Evolutionary conservation across 1,284 basidiomycete species (phyloP), one percentile per base, ranked within the genome.

Genomic region (Rhodotorula sp.): DNA sequence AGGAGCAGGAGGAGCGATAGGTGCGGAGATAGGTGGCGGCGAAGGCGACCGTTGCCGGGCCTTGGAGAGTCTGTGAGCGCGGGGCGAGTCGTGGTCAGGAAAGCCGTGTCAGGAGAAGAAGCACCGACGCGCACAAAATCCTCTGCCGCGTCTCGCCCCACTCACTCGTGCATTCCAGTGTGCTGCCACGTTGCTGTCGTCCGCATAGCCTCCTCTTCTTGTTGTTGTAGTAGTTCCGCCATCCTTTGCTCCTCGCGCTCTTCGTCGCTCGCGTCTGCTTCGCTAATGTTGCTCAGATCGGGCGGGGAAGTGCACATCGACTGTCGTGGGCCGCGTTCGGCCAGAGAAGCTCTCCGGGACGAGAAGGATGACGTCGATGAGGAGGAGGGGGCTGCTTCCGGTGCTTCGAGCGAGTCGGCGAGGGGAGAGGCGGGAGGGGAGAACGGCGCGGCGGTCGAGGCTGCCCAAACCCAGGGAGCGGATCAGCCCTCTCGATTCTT

Each of bases 281-380:
- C 73, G 61, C 46, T 58, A 26, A 75, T 70, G 47, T 70, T 66
- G 65, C 73, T 75, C 66, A 73, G 58, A 18, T 75, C 73, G 4
- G 72, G 72, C 39, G 26, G 39, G 10, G 68, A 56, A 3, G 57
- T 29, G 54, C 54, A 56, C 8, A 72, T 58, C 7, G 68, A 62
- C 18, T 59, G 23, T 8, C 68, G n/a, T 23, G 56, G 49, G 0
- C 56, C 59, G 23, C 67, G 58, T 0, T 57, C 73, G 5, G 66
- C 65, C 31, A 62, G 52, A 0, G 70, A 72, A 5, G 64, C 39
- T 20, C 67, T 52, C 7, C 64, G 65, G 12, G 62, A 62, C 23
- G 67, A 15, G 26, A 63, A 47, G 39, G 39, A 10, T 43, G 10
- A 43, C 39, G 39, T 18, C 26, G 54, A 26, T 29, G 29, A n/a